Base-by-base conservation (phyloP, 768 basidiomycete genomes). In the Termitomyces sp. region DNA sequence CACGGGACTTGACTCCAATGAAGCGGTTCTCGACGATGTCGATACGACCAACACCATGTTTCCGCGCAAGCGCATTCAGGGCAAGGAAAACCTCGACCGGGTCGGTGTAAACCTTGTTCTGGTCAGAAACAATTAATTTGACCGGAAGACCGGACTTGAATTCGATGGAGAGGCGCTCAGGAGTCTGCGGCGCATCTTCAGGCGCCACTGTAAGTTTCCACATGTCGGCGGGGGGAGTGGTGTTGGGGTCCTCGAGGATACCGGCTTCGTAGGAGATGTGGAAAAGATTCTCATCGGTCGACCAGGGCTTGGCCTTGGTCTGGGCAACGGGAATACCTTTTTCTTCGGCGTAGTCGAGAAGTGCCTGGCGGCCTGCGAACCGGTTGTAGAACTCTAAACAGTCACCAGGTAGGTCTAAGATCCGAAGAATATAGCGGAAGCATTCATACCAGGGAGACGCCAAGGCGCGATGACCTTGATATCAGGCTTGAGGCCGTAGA, bases 211-310 rank as follows among this genome's bases (percentile, higher is more conserved):
- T 98, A 60, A 98, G 85, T 72, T 98, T 98, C 97, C 97, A 99
- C 97, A 99, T 99, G 79, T 98, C 96, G 12, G 70, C 68, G 16
- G 96, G 96, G 50, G 97, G 97, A 5, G 94, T 98, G 56, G 77
- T 86, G 78, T 96, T 84, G 59, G 97, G 97, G 68, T 98, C 90
- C 71, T 99, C 97, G 60, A 99, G 86, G 70, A 99, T 98, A 42
- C 96, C 97, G 11, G 97, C 96, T 73, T 99, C 97, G 75, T 98
- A 99, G 16, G 97, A 98, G 74, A 98, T 99, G 78, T 99, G 97
- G 87, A 96, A 98, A 45, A 99, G 81, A 76, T 98, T 99, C 76
- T 98, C 97, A 70, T 99, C 96, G 6, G 97, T 99, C 3, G 96
- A 98, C 97, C 97, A 99, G 35, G 97, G 96, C 76, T 98, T 98